Evolutionary conservation across 176 grass and related monocot species (phyloP), one percentile per base, ranked within the genome.

Genomic region (Carex parvula): DNA sequence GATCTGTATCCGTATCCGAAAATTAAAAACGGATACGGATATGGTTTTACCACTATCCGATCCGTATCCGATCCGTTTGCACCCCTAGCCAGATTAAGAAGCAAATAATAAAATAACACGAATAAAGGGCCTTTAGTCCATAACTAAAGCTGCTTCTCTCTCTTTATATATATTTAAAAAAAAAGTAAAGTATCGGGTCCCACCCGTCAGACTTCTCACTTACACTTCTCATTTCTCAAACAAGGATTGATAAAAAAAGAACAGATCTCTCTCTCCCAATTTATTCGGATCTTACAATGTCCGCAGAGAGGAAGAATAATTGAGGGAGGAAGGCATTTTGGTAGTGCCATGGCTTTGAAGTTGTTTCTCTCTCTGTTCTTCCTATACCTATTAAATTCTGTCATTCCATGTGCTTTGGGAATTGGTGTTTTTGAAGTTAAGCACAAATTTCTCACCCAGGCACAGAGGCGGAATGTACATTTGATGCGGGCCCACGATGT

Each of bases 381-480:
- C 63, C 2, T 84, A 10, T 20, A 8, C 18, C 22, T 62, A 8
- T 44, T 52, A 46, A 59, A 58, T 71, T 46, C 6, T 59, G 21
- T 37, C 29, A 61, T 61, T 62, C 17, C 46, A 6, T 18, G 85
- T 8, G 80, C 84, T 39, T 55, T 74, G 37, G 84, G 83, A 54
- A 77, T 70, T 48, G 91, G 92, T 21, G 90, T 98, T 65, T 92
- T 98, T 44, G 68, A 70, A 58, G 92, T 95, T 84, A 93, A 86
- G 68, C 89, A 89, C 85, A 98, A 93, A 86, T 95, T 95, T 86
- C 50, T n/a, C 44, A 83, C 4, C 44, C 59, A 72, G 44, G 67
- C 76, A 75, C 50, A 84, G 2, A 17, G 87, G 65, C 8, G 32
- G 63, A 79, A 87, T 84, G 54, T 86, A 30, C 55, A 80, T 21